Conservation (phyloP, 2,329 filamentous ascomycete genomes). For the Alternaria hordeiaustralica region DNA sequence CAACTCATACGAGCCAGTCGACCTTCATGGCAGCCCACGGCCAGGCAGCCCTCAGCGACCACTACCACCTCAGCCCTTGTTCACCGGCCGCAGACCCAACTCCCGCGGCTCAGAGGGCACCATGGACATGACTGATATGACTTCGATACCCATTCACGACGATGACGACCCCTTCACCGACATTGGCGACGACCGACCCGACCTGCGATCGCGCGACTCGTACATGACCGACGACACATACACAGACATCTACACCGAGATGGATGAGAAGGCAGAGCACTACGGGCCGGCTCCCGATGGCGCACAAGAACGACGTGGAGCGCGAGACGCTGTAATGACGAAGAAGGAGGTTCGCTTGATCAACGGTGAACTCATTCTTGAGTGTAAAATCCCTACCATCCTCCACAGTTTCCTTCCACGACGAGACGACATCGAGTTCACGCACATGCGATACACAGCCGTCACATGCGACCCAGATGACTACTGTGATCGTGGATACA, state of each 20-base stretch:
- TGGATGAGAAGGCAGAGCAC: constrained; percentile 70
- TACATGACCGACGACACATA: constrained; percentile 68
- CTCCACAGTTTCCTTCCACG: constrained; percentile 95
- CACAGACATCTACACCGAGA: constrained; percentile 57
- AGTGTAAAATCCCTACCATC: constrained; percentile 99
- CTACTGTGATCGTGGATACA: constrained; percentile 87
- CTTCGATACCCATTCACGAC: constrained; percentile 71
- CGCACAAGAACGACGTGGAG: constrained; percentile 85
- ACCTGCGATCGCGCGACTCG: constrained; percentile 68
- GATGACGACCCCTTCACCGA: constrained; percentile 75
- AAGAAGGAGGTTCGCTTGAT: constrained; percentile 95
- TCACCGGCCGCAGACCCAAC: constrained; percentile 61
- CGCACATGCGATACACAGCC: constrained; percentile 97
- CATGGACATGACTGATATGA: constrained; percentile 71
- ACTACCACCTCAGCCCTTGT: constrained; percentile 86
- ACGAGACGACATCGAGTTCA: constrained; percentile 93
- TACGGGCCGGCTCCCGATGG: constrained; percentile 89
- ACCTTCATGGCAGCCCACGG: constrained; percentile 86
- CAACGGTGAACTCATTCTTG: constrained; percentile 95
- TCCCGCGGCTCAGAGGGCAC: constrained; percentile 53
- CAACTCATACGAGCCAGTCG: constrained; percentile 81
- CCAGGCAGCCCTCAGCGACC: constrained; percentile 87
- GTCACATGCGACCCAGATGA: constrained; percentile 98
- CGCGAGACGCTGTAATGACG: constrained; percentile 83
- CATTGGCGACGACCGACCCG: constrained; percentile 62